These are phyloP conservation scores for Penicillium paradoxum DNA, from an alignment of 495 filamentous ascomycete species.

Conservation along the genomic window DNA sequence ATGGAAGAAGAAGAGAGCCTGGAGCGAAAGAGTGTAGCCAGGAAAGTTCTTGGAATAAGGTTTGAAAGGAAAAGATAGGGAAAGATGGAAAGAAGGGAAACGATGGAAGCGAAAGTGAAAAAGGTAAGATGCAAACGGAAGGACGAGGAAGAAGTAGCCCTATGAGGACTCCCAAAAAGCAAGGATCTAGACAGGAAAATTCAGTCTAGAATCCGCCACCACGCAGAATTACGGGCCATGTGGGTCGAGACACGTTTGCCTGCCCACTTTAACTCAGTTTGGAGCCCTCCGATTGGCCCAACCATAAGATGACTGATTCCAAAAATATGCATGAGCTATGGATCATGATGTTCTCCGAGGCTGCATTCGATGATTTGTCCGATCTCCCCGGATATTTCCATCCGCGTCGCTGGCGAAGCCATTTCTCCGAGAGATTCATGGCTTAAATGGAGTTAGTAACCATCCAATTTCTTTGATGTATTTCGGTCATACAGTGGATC, in stretches of 20 bases:
- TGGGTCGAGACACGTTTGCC: slow-evolving; percentile 4
- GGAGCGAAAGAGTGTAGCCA: slow-evolving; percentile 8
- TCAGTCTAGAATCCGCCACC: slow-evolving; percentile 11
- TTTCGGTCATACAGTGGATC: not conserved
- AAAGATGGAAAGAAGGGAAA: slow-evolving; percentile 6
- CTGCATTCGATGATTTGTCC: slow-evolving; percentile 6
- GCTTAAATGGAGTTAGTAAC: not conserved
- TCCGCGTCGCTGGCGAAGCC: not conserved
- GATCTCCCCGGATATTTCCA: slow-evolving; percentile 11
- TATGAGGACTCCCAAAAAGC: not conserved
- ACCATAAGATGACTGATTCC: not conserved
- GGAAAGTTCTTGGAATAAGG: slow-evolving; percentile 3
- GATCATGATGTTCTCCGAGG: not conserved
- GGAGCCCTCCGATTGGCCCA: not conserved
- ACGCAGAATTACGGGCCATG: not conserved
- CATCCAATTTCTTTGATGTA: not conserved
- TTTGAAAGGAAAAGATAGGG: not conserved
- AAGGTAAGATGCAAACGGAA: slow-evolving; percentile 1
- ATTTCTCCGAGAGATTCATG: not conserved
- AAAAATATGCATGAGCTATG: slow-evolving; percentile 4
- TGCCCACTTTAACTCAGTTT: slow-evolving; percentile 3
- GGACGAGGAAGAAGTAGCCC: slow-evolving; percentile 1
- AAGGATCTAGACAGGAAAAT: not conserved
- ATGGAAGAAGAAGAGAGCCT: not conserved
- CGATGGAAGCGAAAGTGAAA: not conserved